Conservation (phyloP, 148 eudicot species). For the Talinum fruticosum region DNA sequence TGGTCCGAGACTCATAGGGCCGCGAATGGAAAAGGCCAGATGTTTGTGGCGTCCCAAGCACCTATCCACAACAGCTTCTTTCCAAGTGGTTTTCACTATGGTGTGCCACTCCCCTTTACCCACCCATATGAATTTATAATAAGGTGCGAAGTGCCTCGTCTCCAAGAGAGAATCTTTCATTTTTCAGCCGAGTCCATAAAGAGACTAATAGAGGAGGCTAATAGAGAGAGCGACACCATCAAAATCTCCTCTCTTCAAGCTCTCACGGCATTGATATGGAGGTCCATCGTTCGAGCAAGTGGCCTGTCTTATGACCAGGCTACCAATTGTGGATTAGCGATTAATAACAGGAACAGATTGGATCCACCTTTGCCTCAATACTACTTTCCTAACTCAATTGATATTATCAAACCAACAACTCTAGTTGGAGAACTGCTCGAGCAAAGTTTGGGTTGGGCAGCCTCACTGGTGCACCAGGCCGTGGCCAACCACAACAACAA, state of each 20-base stretch:
- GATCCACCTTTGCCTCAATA: constrained; percentile 44
- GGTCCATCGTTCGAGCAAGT: constrained; percentile 48
- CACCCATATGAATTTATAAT: constrained; percentile 31
- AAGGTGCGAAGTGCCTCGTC: constrained; percentile 27
- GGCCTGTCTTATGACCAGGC: constrained; percentile 23
- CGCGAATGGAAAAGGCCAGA: neutral
- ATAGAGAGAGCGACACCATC: neutral
- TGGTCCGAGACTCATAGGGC: neutral
- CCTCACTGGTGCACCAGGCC: constrained; percentile 15
- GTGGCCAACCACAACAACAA: too few species aligned
- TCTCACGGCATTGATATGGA: constrained; percentile 63
- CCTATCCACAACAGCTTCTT: neutral
- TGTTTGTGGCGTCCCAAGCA: neutral
- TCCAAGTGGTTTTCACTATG: neutral
- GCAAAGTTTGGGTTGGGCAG: constrained; percentile 44
- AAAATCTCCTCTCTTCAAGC: constrained; percentile 63
- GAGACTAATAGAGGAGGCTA: constrained; percentile 34
- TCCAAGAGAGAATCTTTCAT: constrained; percentile 57
- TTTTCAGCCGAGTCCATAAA: constrained; percentile 49
- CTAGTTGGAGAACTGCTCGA: constrained; percentile 44
- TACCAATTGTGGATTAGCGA: constrained; percentile 49
- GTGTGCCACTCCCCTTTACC: constrained; percentile 10
- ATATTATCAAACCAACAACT: constrained; percentile 27
- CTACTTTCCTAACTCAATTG: constrained; percentile 59
- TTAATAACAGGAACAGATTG: constrained; percentile 55